Evolutionary conservation across 352 stramenopile genomes (phyloP).

Genomic region (Pythium pyrilobum): DNA sequence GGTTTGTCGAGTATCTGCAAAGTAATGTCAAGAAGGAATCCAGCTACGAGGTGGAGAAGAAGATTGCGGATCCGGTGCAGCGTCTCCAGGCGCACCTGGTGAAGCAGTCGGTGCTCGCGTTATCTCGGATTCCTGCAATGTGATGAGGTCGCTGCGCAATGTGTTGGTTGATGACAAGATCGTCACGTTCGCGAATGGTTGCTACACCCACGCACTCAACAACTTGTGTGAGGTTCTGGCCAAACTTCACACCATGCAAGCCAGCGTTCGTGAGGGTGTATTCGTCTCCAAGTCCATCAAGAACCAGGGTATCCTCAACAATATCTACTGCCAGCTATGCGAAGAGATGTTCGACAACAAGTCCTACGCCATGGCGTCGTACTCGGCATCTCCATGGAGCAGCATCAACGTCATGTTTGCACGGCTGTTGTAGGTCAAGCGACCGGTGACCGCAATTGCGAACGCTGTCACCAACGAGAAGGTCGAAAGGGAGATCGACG

Average conservation of each 20-base stretch:
- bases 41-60: background rate
- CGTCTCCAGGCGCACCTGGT: background rate
- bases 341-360: background rate
- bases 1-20: background rate
- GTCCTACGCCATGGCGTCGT: background rate
- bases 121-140: slow-evolving; percentile 2
- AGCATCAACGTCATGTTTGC: background rate
- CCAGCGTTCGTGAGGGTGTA: background rate
- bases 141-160: background rate
- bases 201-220: background rate
- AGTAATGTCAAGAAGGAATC: background rate
- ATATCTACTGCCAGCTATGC: background rate
- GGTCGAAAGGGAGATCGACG: background rate
- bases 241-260: background rate
- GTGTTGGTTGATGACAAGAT: background rate
- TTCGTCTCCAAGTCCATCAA: background rate
- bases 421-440: background rate
- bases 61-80: background rate
- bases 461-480: background rate
- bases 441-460: background rate
- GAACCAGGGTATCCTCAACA: background rate
- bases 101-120: background rate
- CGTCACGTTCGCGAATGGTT: background rate
- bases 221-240: background rate
- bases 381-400: background rate